These are phyloP conservation scores for Themeda triandra DNA, from an alignment of 176 grass and related monocot genomes.

Conservation along the genomic window DNA sequence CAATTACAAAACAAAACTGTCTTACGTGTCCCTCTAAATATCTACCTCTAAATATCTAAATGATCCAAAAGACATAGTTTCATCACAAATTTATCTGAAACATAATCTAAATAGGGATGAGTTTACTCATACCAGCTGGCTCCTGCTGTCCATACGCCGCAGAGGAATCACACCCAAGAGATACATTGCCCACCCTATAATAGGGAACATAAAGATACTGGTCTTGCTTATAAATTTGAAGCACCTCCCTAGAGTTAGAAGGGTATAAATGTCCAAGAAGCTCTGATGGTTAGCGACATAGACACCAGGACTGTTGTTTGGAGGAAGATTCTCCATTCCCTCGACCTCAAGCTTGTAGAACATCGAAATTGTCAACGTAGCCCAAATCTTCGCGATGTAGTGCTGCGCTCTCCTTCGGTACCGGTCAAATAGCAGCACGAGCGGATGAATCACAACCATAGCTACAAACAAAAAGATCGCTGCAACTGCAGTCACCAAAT, in stretches of 20 bases:
- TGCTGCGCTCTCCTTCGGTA: conserved; percentile 68
- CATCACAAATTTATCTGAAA: background rate
- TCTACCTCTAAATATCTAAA: background rate
- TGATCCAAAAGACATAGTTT: background rate
- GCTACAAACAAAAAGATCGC: conserved; percentile 67
- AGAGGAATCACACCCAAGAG: conserved; percentile 90
- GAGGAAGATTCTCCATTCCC: conserved; percentile 82
- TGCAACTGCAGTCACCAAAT: conserved; percentile 55
- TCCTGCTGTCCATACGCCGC: conserved; percentile 81
- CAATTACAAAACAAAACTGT: background rate
- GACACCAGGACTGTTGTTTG: conserved; percentile 57
- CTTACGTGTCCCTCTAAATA: background rate
- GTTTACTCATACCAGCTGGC: conserved; percentile 69
- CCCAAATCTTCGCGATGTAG: conserved; percentile 83
- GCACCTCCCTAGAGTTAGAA: conserved; percentile 76
- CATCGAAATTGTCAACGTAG: conserved; percentile 65
- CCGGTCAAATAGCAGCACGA: conserved; percentile 72
- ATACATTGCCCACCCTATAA: conserved; percentile 98
- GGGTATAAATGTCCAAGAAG: conserved; percentile 94
- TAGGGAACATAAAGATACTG: conserved; percentile 87
- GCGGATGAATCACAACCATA: conserved; percentile 79
- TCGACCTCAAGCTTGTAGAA: conserved; percentile 94
- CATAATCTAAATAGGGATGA: background rate
- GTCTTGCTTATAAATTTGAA: conserved; percentile 99
- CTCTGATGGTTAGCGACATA: conserved; percentile 97